phyloP scores from a whole-genome alignment of 306 rosid species.

The Astragalus glycyphyllos region DNA sequence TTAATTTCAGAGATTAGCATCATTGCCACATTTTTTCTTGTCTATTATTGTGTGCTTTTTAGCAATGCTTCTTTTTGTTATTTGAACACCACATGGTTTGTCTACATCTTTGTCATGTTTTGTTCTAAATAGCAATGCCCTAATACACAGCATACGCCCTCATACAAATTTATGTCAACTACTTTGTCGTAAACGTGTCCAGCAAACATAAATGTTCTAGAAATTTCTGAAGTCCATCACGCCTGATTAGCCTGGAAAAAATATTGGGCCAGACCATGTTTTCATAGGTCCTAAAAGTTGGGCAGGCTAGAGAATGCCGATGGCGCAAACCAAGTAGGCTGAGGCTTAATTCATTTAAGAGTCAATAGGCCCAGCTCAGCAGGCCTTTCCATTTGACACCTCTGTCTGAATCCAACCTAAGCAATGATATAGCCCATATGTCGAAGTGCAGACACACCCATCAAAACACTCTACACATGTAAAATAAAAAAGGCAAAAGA shows the following conservation, averaged over 20 bases:
- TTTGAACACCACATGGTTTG: not conserved
- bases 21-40: not conserved
- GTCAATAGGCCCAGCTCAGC: slow-evolving; percentile 15
- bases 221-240: not conserved
- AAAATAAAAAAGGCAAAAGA: slow-evolving; percentile 9
- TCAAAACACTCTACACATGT: slow-evolving; percentile 10
- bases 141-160: not conserved
- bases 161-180: not conserved
- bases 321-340: slow-evolving; percentile 9
- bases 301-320: not conserved
- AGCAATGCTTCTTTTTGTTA: not conserved
- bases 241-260: slow-evolving; percentile 7
- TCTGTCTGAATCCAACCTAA: slow-evolving; percentile 23
- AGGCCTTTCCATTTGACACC: slow-evolving; percentile 11
- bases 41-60: not conserved
- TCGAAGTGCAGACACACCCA: slow-evolving; percentile 2
- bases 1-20: not conserved
- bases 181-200: not conserved
- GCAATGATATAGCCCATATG: slow-evolving; percentile 13
- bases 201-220: slow-evolving; percentile 6
- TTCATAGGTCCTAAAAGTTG: not conserved
- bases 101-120: slow-evolving; percentile 8
- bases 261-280: not conserved
- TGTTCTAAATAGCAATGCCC: slow-evolving; percentile 12
- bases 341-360: not conserved